Percentiles rank a stretch among this genome's conserved stretches.
These are phyloP conservation scores for Suillus fuscotomentosus DNA, from an alignment of 768 basidiomycete species.

Conservation along the genomic window DNA sequence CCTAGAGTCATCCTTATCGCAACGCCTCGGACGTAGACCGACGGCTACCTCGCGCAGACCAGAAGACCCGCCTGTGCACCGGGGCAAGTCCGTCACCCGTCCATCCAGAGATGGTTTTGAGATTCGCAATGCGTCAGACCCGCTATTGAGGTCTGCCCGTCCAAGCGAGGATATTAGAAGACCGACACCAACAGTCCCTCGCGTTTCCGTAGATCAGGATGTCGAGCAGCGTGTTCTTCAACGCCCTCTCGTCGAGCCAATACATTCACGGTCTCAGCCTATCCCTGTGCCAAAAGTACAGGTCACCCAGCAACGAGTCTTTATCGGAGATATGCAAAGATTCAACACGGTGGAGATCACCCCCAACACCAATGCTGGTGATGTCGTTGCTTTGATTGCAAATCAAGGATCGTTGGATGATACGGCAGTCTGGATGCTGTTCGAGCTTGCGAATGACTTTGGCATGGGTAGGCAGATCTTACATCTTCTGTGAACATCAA, in stretches of 20 bases:
- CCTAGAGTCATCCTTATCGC: conserved; percentile 25
- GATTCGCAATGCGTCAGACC: conserved; percentile 17
- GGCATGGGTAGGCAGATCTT: conserved; percentile 74
- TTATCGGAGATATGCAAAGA: conserved; percentile 73
- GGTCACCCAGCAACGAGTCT: conserved; percentile 66
- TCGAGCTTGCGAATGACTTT: conserved; percentile 86
- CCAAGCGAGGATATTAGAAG: conserved; percentile 27
- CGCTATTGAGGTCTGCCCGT: conserved; percentile 16
- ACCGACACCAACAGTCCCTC: conserved; percentile 17
- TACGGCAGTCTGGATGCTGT: conserved; percentile 83
- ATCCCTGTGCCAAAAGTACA: conserved; percentile 24
- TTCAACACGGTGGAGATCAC: conserved; percentile 74
- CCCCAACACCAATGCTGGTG: conserved; percentile 64
- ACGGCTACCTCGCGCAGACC: conserved; percentile 28
- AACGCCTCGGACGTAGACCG: conserved; percentile 35
- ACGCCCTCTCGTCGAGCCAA: conserved; percentile 26
- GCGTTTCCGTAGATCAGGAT: conserved; percentile 23
- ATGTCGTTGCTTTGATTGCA: conserved; percentile 67
- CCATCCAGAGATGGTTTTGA: conserved; percentile 9
- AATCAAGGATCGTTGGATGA: conserved; percentile 64
- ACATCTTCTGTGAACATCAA: conserved; percentile 3
- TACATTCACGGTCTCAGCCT: conserved; percentile 14
- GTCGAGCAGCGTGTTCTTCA: conserved; percentile 21
- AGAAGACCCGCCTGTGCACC: conserved; percentile 4
- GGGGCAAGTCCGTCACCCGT: conserved; percentile 1